A percentile compares a stretch with the other conserved stretches of the same genome.
Evolutionary conservation across 768 basidiomycete species (phyloP).

Genomic region (Inosperma sp.): DNA sequence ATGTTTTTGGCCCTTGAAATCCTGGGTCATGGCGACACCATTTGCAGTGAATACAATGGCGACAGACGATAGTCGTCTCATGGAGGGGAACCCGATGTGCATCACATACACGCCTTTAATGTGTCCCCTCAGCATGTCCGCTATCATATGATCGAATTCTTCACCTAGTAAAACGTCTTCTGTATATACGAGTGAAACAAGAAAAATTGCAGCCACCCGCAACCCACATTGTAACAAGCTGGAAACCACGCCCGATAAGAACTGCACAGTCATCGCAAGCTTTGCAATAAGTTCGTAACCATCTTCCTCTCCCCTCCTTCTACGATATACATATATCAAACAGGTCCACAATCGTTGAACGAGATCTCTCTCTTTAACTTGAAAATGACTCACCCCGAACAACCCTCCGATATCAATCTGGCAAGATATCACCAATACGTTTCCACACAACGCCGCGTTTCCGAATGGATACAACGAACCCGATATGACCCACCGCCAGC

Average conservation of each 20-base stretch:
- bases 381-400: not conserved
- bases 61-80: too few relatives aligned
- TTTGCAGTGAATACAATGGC: too few relatives aligned
- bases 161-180: too few relatives aligned
- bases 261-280: not conserved
- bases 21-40: too few relatives aligned
- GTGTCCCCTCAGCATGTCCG: too few relatives aligned
- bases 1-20: too few relatives aligned
- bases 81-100: too few relatives aligned
- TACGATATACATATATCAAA: not conserved
- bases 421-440: not conserved
- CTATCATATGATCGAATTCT: too few relatives aligned
- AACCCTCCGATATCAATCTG: not conserved
- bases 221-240: not conserved
- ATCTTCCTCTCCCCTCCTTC: not conserved
- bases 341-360: not conserved
- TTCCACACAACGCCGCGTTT: not conserved
- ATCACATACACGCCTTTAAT: too few relatives aligned
- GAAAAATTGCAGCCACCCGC: too few relatives aligned
- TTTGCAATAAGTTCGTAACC: not conserved
- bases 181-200: too few relatives aligned
- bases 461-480: not conserved
- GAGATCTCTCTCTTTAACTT: too few relatives aligned
- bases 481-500: not conserved
- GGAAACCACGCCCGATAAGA: not conserved